Conservation (phyloP, 2,329 filamentous ascomycete genomes). For the Blastomyces parvus region DNA sequence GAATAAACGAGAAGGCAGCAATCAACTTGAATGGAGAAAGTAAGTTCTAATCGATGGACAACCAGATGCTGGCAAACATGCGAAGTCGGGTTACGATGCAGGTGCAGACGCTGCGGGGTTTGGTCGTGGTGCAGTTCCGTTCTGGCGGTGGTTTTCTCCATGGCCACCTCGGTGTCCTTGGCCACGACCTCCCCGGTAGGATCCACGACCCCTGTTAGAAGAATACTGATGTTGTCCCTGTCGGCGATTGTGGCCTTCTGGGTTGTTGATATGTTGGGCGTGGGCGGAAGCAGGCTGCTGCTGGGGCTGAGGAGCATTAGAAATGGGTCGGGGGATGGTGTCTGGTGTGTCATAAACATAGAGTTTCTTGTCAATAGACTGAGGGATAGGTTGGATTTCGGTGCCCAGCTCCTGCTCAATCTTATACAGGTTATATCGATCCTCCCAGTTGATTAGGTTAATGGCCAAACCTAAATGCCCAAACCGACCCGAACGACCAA, state of each 20-base stretch:
- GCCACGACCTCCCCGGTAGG: constrained; percentile 37
- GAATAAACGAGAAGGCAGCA: neutral
- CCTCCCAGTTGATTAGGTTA: constrained; percentile 99
- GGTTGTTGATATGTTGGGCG: constrained; percentile 10
- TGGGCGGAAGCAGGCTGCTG: constrained; percentile 9
- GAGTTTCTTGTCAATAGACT: constrained; percentile 89
- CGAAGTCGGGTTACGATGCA: constrained; percentile 9
- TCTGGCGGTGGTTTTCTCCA: constrained; percentile 24
- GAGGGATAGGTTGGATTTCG: constrained; percentile 93
- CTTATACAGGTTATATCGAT: constrained; percentile 96
- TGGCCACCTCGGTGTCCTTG: constrained; percentile 35
- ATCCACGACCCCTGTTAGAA: constrained; percentile 31
- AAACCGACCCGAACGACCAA: constrained; percentile 93
- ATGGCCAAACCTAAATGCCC: constrained; percentile 96
- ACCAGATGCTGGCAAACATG: neutral
- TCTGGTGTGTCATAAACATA: constrained; percentile 98
- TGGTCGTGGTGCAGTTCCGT: constrained; percentile 20
- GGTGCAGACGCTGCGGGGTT: constrained; percentile 12
- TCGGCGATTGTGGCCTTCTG: constrained; percentile 24
- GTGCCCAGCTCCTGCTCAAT: constrained; percentile 96
- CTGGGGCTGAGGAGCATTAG: constrained; percentile 40
- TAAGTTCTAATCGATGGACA: neutral
- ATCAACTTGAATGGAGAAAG: neutral
- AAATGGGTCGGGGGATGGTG: constrained; percentile 76
- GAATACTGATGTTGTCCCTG: constrained; percentile 32